phyloP scores from a whole-genome alignment of 202 grass and related monocot species.

The Panicum virgatum region DNA sequence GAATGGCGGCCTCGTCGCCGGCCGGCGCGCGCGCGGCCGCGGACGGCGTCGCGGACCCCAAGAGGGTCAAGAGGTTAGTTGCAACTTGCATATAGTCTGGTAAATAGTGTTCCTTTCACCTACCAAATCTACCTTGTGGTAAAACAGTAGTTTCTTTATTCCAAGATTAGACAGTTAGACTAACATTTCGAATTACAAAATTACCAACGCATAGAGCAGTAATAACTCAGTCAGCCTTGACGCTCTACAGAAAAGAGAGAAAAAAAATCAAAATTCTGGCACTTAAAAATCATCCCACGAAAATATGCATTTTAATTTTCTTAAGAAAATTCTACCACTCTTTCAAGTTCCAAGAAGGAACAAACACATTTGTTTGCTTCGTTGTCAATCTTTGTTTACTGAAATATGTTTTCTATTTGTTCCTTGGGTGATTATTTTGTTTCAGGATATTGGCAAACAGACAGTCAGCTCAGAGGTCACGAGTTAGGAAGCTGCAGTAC shows the following conservation, averaged over 20 bases:
- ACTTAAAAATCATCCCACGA: neutral
- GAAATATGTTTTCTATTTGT: neutral
- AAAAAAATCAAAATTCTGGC: neutral
- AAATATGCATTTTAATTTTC: neutral
- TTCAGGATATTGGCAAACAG: constrained; percentile 95
- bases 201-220: neutral
- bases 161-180: neutral
- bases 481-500: constrained; percentile 97
- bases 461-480: constrained; percentile 94
- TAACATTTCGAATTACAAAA: neutral
- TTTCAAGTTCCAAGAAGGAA: neutral
- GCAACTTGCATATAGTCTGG: neutral
- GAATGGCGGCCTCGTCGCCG: constrained; percentile 12
- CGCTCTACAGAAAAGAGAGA: neutral
- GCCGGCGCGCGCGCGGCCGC: neutral
- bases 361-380: neutral
- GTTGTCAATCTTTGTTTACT: neutral
- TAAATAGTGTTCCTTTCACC: neutral
- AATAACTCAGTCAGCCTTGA: neutral
- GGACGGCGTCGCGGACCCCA: constrained; percentile 54
- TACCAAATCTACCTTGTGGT: constrained; percentile 26
- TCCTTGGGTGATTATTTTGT: neutral
- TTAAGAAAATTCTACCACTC: neutral
- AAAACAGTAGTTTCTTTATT: constrained; percentile 5
- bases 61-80: constrained; percentile 86